Conservation (phyloP, 2,329 filamentous ascomycete species). For the Colletotrichum cordylinicola region DNA sequence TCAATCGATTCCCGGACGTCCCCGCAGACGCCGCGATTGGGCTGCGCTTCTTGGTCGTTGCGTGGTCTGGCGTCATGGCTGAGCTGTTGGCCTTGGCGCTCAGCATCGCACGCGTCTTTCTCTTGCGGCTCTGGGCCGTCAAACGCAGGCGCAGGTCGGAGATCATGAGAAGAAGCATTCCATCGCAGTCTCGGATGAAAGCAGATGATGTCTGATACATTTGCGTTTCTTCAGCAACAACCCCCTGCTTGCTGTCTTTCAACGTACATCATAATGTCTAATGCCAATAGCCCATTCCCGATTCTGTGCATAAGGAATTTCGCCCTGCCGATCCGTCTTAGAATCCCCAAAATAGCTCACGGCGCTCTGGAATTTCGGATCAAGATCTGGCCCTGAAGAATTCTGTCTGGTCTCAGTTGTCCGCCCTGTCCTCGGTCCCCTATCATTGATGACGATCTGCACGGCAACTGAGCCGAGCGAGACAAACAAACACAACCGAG, state of each 20-base stretch:
- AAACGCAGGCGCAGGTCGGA: not conserved
- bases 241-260: not conserved
- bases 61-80: not conserved
- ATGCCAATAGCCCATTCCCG: not conserved
- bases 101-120: not conserved
- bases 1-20: not conserved
- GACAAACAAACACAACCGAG: not conserved
- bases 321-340: not conserved
- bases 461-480: not conserved
- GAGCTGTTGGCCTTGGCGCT: not conserved
- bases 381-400: constrained; percentile 5
- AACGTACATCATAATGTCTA: not conserved
- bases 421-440: not conserved
- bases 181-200: not conserved
- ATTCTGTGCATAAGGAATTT: not conserved
- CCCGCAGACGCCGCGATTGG: not conserved
- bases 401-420: not conserved
- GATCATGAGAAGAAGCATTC: not conserved
- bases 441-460: not conserved
- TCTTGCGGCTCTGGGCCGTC: not conserved
- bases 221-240: not conserved
- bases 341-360: not conserved
- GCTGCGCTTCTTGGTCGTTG: not conserved
- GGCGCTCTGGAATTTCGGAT: not conserved
- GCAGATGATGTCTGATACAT: not conserved